phyloP scores from a whole-genome alignment of 2,329 filamentous ascomycete genomes.

The Microdochium trichocladiopsis region DNA sequence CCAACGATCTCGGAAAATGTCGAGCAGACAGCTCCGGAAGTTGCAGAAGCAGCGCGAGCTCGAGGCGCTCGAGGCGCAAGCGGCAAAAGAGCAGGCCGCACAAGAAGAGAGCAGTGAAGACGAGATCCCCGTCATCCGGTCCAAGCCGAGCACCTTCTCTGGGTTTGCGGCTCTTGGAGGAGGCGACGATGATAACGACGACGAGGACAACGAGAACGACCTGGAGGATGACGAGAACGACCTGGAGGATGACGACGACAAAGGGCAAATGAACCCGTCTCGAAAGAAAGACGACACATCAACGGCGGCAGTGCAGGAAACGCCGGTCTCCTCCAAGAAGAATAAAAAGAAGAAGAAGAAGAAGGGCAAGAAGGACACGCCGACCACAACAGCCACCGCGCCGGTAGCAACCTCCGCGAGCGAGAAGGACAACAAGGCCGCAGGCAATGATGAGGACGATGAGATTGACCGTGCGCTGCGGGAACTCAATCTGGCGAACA shows the following conservation, averaged over 20 bases:
- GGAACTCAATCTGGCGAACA: conserved; percentile 16
- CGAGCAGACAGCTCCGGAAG: conserved; percentile 22
- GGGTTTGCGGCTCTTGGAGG: conserved; percentile 42
- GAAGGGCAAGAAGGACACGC: conserved; percentile 19
- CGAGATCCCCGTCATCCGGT: conserved; percentile 25
- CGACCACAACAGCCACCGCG: background rate
- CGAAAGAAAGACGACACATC: conserved; percentile 2
- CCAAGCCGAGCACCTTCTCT: conserved; percentile 39
- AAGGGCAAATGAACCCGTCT: conserved; percentile 12
- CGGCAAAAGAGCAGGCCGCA: conserved; percentile 23
- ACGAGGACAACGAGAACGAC: conserved; percentile 25
- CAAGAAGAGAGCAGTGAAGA: conserved; percentile 23
- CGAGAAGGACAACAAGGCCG: conserved; percentile 11
- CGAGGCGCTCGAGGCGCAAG: conserved; percentile 26
- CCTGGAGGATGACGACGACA: conserved; percentile 11
- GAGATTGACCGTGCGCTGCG: conserved; percentile 49
- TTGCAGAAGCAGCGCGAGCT: conserved; percentile 41
- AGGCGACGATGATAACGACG: conserved; percentile 31
- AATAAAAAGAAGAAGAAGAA: conserved; percentile 30
- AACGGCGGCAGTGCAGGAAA: background rate
- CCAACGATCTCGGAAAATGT: no score
- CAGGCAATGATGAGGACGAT: conserved; percentile 27
- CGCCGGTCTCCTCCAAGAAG: conserved; percentile 22
- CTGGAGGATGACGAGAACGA: conserved; percentile 24
- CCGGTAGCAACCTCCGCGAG: background rate